Evolutionary conservation across 2,329 filamentous ascomycete species (phyloP).

Genomic region (Pseudogymnoascus sp.): DNA sequence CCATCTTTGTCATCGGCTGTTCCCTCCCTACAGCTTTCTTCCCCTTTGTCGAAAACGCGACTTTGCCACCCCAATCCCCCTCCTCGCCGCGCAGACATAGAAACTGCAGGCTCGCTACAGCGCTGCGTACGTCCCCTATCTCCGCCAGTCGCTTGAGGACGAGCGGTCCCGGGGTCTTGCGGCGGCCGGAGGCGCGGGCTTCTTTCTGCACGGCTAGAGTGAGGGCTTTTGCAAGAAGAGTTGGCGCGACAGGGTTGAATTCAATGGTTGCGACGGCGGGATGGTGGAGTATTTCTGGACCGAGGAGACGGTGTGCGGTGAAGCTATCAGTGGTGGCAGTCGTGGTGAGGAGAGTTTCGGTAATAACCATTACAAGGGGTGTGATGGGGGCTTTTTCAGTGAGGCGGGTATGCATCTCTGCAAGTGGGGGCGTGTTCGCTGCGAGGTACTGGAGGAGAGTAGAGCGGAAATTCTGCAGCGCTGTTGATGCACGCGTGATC

Average conservation of each 20-base stretch:
- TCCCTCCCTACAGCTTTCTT: slow-evolving; percentile 52
- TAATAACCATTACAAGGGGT: slow-evolving; percentile 82
- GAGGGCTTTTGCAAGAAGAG: slow-evolving; percentile 75
- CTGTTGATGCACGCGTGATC: slow-evolving; percentile 55
- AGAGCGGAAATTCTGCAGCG: slow-evolving; percentile 62
- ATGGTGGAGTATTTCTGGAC: slow-evolving; percentile 76
- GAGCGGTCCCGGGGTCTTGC: slow-evolving; percentile 65
- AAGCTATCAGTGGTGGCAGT: slow-evolving; percentile 83
- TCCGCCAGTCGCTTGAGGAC: slow-evolving; percentile 75
- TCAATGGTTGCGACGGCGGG: slow-evolving; percentile 72
- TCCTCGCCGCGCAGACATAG: slow-evolving; percentile 75
- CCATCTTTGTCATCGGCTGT: slow-evolving; percentile 61
- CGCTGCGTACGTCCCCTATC: slow-evolving; percentile 84
- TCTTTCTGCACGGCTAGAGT: slow-evolving; percentile 79
- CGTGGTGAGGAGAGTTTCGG: slow-evolving; percentile 78
- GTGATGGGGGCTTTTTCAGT: slow-evolving; percentile 39
- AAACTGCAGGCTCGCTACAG: slow-evolving; percentile 87
- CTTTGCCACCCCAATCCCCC: slow-evolving; percentile 65
- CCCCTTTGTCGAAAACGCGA: slow-evolving; percentile 55
- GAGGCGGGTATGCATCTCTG: slow-evolving; percentile 33
- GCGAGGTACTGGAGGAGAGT: slow-evolving; percentile 69
- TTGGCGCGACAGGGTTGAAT: slow-evolving; percentile 87
- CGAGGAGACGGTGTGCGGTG: slow-evolving; percentile 82
- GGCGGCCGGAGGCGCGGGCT: slow-evolving; percentile 65
- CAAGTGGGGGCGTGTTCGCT: slow-evolving; percentile 50